Evolutionary conservation across 129 eudicot genomes (phyloP).

Genomic region (Cynara cardunculus): DNA sequence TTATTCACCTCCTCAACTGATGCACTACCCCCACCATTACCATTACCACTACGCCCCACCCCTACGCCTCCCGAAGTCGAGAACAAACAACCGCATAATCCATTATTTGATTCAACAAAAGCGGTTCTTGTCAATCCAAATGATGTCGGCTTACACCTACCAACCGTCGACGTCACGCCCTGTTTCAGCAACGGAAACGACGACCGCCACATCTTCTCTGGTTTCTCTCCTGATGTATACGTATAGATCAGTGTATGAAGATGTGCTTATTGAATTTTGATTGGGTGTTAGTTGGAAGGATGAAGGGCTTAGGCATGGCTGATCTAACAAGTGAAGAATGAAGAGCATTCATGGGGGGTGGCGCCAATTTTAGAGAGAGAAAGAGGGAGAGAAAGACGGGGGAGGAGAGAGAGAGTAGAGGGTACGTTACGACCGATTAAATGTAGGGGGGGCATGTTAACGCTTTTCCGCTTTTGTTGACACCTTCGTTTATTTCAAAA

Average conservation of each 20-base stretch:
- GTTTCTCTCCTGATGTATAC: neutral
- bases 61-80: constrained; percentile 10
- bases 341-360: neutral
- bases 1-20: constrained; percentile 56
- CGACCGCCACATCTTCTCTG: constrained; percentile 36
- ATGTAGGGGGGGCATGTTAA: neutral
- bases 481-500: no score
- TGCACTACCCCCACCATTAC: constrained; percentile 15
- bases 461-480: neutral
- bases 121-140: neutral
- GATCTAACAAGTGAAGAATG: constrained; percentile 15
- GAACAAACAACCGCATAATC: constrained; percentile 17
- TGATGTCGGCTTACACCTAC: neutral
- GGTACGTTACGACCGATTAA: neutral
- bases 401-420: neutral
- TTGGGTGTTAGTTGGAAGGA: neutral
- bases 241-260: constrained; percentile 11
- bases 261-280: constrained; percentile 2
- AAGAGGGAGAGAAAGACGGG: constrained; percentile 20
- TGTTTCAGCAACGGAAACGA: constrained; percentile 37
- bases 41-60: neutral
- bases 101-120: neutral
- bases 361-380: constrained; percentile 18
- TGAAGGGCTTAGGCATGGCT: neutral
- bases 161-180: neutral